Evolutionary conservation across 495 filamentous ascomycete species (phyloP).

Genomic region (Parmelia sp.): DNA sequence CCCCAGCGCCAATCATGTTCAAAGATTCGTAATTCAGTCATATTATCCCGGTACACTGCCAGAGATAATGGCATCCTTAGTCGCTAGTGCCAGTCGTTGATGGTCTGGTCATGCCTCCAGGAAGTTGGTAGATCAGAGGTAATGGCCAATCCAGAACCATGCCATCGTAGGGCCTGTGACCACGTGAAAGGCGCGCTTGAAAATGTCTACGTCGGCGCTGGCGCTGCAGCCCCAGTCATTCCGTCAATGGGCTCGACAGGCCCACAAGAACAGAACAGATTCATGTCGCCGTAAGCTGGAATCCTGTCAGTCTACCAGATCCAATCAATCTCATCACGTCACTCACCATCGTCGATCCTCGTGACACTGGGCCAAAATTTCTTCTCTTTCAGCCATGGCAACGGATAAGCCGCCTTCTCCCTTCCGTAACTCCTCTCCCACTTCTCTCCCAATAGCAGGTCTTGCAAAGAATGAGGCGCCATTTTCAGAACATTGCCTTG

Average conservation of each 20-base stretch:
- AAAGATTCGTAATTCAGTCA: not conserved
- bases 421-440: slow-evolving; percentile 77
- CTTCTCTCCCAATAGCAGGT: slow-evolving; percentile 61
- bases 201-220: slow-evolving; percentile 25
- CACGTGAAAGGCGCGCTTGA: not conserved
- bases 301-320: slow-evolving; percentile 29
- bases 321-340: slow-evolving; percentile 3
- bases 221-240: slow-evolving; percentile 31
- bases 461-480: slow-evolving; percentile 80
- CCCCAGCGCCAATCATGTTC: slow-evolving; percentile 1
- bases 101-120: not conserved
- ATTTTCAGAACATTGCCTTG: slow-evolving; percentile 90
- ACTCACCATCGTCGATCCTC: slow-evolving; percentile 82
- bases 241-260: slow-evolving; percentile 61
- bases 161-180: not conserved
- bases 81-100: not conserved
- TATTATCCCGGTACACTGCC: not conserved
- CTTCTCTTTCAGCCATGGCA: slow-evolving; percentile 83
- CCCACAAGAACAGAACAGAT: slow-evolving; percentile 92
- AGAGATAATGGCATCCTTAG: not conserved
- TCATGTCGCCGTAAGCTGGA: slow-evolving; percentile 79
- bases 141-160: not conserved
- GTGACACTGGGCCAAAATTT: slow-evolving; percentile 97
- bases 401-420: slow-evolving; percentile 82
- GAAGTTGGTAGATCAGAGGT: not conserved